Base-by-base conservation (phyloP, 352 stramenopile genomes). In the Pythium periplocum region DNA sequence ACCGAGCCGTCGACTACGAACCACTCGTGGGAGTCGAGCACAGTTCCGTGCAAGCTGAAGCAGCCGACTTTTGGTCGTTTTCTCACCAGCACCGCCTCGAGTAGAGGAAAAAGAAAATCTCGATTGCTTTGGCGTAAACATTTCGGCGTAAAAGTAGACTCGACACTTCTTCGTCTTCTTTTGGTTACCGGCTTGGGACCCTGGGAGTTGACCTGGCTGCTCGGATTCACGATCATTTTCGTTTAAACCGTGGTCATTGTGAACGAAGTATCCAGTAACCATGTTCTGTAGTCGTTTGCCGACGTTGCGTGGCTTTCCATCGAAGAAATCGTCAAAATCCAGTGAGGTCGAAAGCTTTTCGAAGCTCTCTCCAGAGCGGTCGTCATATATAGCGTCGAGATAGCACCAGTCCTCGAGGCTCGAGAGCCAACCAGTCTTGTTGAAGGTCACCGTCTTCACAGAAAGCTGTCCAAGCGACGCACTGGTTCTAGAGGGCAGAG, bases 1-100 rank as follows among this genome's bases (percentile, higher is more conserved):
- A 17, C 75, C 77, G 34, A 90, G 73, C 5, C 80, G 75, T 0
- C 73, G 75, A 12, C 80, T 66, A 1, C 73, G 74, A 10, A 90
- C 67, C 8, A 89, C 53, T 5, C 70, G 65, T 4, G 72, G 66
- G 4, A 89, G 51, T 1, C 67, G 65, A 32, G 50, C 39, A 34
- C 55, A 62, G 39, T 50, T 48, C 41, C 59, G 36, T 8, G 60
- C 60, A 9, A 67, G 37, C 10, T 10, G 31, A 2, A 68, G 30
- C 26, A 68, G 61, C 5, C 61, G 61, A 7, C 48, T 44, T 10
- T 57, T 50, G 46, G 57, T 62, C 10, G 48, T 33, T 6, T 46
- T 32, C 2, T 63, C 55, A 9, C 7, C 7, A 12, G 38, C 38
- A 8, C 7, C 7, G 7, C 7, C 7, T 8, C 38, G 38, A 8